Conservation (phyloP, 805 yeast genomes). For the Candida quercuum region DNA sequence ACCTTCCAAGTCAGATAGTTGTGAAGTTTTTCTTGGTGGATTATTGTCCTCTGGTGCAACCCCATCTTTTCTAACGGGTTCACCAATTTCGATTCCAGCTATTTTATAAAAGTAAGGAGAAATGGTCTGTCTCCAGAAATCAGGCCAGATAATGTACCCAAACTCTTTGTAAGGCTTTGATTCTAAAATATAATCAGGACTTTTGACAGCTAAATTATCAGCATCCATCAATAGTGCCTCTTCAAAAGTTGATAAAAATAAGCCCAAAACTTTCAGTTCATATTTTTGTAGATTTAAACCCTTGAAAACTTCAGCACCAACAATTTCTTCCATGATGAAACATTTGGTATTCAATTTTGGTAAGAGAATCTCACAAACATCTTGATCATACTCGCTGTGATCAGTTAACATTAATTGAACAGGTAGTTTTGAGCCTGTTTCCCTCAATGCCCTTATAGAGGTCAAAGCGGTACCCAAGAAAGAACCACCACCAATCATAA, state of each 20-base stretch:
- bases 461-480: slow-evolving; percentile 37
- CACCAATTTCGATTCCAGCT: slow-evolving; percentile 37
- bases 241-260: slow-evolving; percentile 41
- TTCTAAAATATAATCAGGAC: slow-evolving; percentile 43
- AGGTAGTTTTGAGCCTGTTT: slow-evolving; percentile 37
- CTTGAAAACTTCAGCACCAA: slow-evolving; percentile 25
- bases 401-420: slow-evolving; percentile 39
- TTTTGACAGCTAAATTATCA: slow-evolving; percentile 38
- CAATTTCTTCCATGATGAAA: slow-evolving; percentile 31
- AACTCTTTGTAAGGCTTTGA: slow-evolving; percentile 38
- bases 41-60: slow-evolving; percentile 30
- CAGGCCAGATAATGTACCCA: slow-evolving; percentile 61
- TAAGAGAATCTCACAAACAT: slow-evolving; percentile 34
- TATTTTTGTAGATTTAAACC: slow-evolving; percentile 19
- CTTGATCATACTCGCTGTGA: slow-evolving; percentile 36
- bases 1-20: slow-evolving; percentile 54
- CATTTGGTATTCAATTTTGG: slow-evolving; percentile 40
- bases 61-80: slow-evolving; percentile 33
- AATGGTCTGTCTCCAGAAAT: slow-evolving; percentile 65
- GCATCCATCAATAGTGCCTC: slow-evolving; percentile 41
- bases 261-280: slow-evolving; percentile 31
- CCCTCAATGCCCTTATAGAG: slow-evolving; percentile 34
- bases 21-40: slow-evolving; percentile 42
- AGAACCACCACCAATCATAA: slow-evolving; percentile 39
- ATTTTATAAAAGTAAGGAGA: slow-evolving; percentile 54